phyloP scores from a whole-genome alignment of 768 basidiomycete species.

The Piloderma croceum region DNA sequence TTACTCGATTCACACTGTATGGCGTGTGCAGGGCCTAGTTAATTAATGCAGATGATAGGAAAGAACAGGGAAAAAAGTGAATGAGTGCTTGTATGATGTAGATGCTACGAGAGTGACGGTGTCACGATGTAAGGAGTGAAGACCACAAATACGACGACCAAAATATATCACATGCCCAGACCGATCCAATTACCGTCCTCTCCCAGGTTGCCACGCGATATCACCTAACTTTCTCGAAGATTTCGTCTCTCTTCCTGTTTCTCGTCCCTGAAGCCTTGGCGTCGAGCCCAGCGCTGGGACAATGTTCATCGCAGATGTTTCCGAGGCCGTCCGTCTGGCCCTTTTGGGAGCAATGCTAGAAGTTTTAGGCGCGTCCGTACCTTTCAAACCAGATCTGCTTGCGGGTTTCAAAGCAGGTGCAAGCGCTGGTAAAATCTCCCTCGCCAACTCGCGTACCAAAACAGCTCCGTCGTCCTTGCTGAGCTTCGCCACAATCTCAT shows the following conservation, averaged over 20 bases:
- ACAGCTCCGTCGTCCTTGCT: slow-evolving; percentile 87
- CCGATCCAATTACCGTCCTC: slow-evolving; percentile 7
- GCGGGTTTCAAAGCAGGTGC: slow-evolving; percentile 64
- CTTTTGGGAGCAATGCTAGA: slow-evolving; percentile 53
- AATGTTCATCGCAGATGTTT: slow-evolving; percentile 48
- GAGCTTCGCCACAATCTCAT: slow-evolving; percentile 74
- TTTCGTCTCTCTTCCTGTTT: slow-evolving; percentile 36
- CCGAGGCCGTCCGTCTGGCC: slow-evolving; percentile 65
- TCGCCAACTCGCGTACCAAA: slow-evolving; percentile 82
- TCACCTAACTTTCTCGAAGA: slow-evolving; percentile 60
- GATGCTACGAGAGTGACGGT: too few species aligned
- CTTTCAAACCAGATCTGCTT: slow-evolving; percentile 19
- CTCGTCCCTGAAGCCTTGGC: slow-evolving; percentile 29
- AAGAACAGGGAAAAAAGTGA: too few species aligned
- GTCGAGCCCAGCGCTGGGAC: slow-evolving; percentile 8
- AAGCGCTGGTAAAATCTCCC: slow-evolving; percentile 77
- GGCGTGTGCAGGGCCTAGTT: too few species aligned
- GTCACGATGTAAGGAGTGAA: too few species aligned
- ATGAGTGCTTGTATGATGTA: too few species aligned
- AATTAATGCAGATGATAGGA: too few species aligned
- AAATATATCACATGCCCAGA: too few species aligned
- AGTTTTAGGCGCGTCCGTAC: slow-evolving; percentile 31
- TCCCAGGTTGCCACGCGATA: slow-evolving; percentile 49
- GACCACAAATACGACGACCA: too few species aligned
- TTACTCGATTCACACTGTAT: too few species aligned